Evolutionary conservation across 2,329 filamentous ascomycete species (phyloP).

Genomic region (Nemania serpens): DNA sequence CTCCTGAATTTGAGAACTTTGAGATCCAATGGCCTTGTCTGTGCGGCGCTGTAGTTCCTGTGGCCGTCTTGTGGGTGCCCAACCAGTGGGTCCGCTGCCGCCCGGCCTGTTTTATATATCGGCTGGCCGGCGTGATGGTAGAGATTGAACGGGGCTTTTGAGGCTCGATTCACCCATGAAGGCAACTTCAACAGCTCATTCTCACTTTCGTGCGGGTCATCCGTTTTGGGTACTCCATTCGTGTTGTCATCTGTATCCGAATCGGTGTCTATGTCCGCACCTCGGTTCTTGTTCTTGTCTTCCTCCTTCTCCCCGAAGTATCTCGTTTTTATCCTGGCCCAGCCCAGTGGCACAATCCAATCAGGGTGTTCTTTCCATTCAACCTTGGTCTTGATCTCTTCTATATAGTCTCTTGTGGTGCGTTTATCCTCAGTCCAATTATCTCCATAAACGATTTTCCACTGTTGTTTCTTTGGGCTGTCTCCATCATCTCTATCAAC

Average conservation of each 20-base stretch:
- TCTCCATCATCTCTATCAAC: background rate
- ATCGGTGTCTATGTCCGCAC: background rate
- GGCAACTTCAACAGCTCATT: background rate
- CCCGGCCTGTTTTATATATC: background rate
- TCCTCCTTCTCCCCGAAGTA: background rate
- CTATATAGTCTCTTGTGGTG: background rate
- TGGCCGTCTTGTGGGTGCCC: background rate
- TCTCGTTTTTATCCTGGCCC: background rate
- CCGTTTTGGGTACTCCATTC: background rate
- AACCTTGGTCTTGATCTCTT: background rate
- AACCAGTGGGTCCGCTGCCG: background rate
- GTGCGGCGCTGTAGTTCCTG: constrained; percentile 2
- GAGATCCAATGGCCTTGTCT: background rate
- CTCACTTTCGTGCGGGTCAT: background rate
- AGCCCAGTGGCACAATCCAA: background rate
- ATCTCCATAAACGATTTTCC: background rate
- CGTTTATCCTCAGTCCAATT: background rate
- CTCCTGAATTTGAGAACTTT: background rate
- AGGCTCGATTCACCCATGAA: background rate
- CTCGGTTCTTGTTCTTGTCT: background rate
- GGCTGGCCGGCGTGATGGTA: background rate
- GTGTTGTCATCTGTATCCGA: background rate
- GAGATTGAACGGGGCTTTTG: background rate
- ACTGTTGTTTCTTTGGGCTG: background rate
- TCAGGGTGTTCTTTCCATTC: background rate